phyloP scores from a whole-genome alignment of 257 asterid species.

The Rehmannia glutinosa region DNA sequence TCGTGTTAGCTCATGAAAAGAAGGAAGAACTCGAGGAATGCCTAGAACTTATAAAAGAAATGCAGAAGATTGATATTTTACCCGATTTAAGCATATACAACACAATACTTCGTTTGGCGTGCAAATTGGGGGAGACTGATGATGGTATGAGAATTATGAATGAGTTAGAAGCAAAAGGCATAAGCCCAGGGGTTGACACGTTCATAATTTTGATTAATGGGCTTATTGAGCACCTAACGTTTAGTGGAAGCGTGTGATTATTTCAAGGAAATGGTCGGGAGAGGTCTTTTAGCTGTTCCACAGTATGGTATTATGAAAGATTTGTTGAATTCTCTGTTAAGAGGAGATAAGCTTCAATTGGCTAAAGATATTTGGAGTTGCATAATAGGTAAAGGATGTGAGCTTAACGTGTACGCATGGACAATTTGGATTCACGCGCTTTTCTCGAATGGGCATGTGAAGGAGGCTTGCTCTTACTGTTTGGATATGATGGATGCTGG shows the following conservation, averaged over 20 bases:
- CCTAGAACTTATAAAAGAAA: constrained; percentile 62
- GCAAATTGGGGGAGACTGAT: constrained; percentile 70
- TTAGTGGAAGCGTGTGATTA: constrained; percentile 78
- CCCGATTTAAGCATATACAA: constrained; percentile 65
- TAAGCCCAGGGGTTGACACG: constrained; percentile 76
- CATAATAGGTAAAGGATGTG: constrained; percentile 68
- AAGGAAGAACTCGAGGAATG: constrained; percentile 82
- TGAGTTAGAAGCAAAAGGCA: constrained; percentile 57
- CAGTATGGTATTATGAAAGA: constrained; percentile 79
- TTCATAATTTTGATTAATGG: constrained; percentile 65
- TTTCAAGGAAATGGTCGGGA: constrained; percentile 73
- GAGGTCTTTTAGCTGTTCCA: constrained; percentile 78
- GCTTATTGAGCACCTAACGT: constrained; percentile 51
- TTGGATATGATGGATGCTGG: constrained; percentile 91
- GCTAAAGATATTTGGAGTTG: constrained; percentile 82
- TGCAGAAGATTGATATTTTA: constrained; percentile 51
- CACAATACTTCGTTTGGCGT: constrained; percentile 58
- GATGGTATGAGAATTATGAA: constrained; percentile 54
- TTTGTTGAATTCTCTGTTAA: constrained; percentile 63
- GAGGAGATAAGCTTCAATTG: constrained; percentile 66
- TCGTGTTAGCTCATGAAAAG: constrained; percentile 87
- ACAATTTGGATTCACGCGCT: constrained; percentile 92
- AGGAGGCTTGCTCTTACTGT: constrained; percentile 81
- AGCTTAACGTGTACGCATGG: constrained; percentile 80
- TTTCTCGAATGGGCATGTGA: constrained; percentile 76